These are phyloP conservation scores for Suillus cothurnatus DNA, from an alignment of 768 basidiomycete species.

Conservation along the genomic window DNA sequence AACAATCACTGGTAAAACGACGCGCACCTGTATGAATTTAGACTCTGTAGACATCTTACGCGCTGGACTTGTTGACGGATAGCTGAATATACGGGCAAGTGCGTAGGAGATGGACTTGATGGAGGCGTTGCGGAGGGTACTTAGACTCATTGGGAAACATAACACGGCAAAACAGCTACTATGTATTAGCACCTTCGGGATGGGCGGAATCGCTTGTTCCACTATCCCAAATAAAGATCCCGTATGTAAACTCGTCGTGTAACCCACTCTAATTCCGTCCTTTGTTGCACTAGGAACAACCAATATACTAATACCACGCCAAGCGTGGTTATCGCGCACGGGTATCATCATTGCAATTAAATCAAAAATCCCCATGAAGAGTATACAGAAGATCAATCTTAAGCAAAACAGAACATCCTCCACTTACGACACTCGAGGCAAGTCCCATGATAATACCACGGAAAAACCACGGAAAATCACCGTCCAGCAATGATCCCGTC, in stretches of 20 bases:
- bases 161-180: conserved; percentile 20
- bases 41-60: conserved; percentile 21
- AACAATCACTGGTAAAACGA: background rate
- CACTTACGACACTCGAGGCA: background rate
- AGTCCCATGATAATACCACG: background rate
- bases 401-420: background rate
- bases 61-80: background rate
- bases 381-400: background rate
- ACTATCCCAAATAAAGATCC: background rate
- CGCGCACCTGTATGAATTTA: conserved; percentile 26
- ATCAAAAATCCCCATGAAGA: background rate
- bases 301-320: background rate
- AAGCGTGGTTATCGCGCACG: background rate
- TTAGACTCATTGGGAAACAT: conserved; percentile 10
- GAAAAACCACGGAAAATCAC: conserved; percentile 11
- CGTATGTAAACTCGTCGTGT: background rate
- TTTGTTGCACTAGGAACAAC: background rate
- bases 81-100: background rate
- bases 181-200: conserved; percentile 14
- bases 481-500: conserved; percentile 38
- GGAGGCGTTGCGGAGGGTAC: conserved; percentile 14
- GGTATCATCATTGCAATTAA: background rate
- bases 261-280: conserved; percentile 18
- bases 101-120: conserved; percentile 8
- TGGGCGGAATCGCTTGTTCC: conserved; percentile 5